Evolutionary conservation across 257 asterid genomes (phyloP).

Genomic region (Gentiana straminea): DNA sequence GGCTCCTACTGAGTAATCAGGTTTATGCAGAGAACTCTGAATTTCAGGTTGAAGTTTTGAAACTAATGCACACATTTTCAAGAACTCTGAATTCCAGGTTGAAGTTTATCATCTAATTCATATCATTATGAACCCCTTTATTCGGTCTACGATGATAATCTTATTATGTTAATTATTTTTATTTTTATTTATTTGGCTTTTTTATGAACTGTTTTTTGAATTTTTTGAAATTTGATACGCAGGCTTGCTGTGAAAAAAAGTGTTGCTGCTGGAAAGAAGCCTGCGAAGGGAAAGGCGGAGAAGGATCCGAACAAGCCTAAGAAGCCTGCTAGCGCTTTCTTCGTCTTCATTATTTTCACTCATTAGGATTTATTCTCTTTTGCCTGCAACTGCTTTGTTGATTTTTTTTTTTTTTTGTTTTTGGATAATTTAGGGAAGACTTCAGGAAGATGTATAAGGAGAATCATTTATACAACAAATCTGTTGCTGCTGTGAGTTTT

Average conservation of each 20-base stretch:
- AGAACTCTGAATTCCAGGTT: no score
- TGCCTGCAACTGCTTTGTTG: not conserved
- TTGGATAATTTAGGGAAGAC: slow-evolving; percentile 49
- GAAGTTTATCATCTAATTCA: no score
- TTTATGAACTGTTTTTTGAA: not conserved
- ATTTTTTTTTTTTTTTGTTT: not conserved
- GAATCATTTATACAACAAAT: slow-evolving; percentile 6
- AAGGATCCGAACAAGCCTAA: slow-evolving; percentile 95
- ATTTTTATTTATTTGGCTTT: no score
- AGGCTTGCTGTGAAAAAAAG: slow-evolving; percentile 60
- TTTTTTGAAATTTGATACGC: no score
- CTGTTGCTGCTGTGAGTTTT: slow-evolving; percentile 68
- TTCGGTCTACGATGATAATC: no score
- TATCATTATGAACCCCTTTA: no score
- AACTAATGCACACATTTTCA: no score
- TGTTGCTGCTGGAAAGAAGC: slow-evolving; percentile 31
- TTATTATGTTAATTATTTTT: not conserved
- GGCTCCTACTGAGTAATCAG: no score
- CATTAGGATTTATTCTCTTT: not conserved
- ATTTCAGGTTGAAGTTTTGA: no score
- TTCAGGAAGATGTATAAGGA: slow-evolving; percentile 66
- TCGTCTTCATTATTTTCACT: slow-evolving; percentile 55
- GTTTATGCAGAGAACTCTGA: no score
- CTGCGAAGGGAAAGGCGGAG: slow-evolving; percentile 55
- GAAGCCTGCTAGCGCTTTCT: slow-evolving; percentile 92